Percentiles rank a stretch among this genome's conserved stretches.
Evolutionary conservation across 495 filamentous ascomycete species (phyloP).

Genomic region (Bryoglossum gracile): DNA sequence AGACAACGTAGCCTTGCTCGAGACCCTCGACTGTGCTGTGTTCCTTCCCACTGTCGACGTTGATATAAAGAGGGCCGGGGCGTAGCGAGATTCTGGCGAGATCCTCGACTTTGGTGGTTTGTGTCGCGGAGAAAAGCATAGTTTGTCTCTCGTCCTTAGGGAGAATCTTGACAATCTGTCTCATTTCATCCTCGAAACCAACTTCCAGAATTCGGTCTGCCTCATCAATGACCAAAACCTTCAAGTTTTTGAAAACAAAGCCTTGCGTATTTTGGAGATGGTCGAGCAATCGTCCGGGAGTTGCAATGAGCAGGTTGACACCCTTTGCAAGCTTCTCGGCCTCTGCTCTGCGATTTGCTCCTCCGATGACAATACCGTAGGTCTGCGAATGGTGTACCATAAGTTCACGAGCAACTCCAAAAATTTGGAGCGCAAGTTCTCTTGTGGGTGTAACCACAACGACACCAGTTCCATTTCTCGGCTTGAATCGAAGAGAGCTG

Average conservation of each 20-base stretch:
- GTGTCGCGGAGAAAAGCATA: constrained; percentile 94
- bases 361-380: constrained; percentile 92
- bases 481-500: constrained; percentile 68
- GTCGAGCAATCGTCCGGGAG: constrained; percentile 86
- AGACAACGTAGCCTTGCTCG: constrained; percentile 92
- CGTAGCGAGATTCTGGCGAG: constrained; percentile 87
- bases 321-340: constrained; percentile 92
- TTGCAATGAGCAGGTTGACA: constrained; percentile 90
- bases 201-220: constrained; percentile 93
- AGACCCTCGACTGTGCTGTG: constrained; percentile 84
- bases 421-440: constrained; percentile 92
- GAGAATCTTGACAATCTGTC: constrained; percentile 92
- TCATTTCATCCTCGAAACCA: constrained; percentile 98
- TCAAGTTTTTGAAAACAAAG: constrained; percentile 91
- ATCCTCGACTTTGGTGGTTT: constrained; percentile 98
- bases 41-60: constrained; percentile 74
- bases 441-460: constrained; percentile 82
- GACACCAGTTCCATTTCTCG: constrained; percentile 69
- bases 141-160: constrained; percentile 86
- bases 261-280: constrained; percentile 89
- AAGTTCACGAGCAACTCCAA: constrained; percentile 87
- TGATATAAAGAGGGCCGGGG: constrained; percentile 91
- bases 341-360: constrained; percentile 84
- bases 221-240: constrained; percentile 83
- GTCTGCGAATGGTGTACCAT: constrained; percentile 87